Conservation (phyloP, 1,284 basidiomycete genomes). For the Sphaerobolus stellatus region DNA sequence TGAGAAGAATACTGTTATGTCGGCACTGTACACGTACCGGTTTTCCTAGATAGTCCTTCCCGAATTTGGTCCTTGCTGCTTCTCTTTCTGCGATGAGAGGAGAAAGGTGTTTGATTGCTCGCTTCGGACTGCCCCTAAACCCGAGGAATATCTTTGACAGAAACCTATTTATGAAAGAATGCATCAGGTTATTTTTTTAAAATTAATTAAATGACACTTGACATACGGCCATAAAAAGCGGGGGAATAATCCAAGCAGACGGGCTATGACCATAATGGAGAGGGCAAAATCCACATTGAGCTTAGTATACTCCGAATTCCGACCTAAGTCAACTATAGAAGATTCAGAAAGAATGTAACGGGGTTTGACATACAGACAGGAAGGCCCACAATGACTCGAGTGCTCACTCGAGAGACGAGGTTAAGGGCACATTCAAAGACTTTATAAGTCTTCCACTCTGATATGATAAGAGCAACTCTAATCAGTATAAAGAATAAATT, state of each 20-base stretch:
- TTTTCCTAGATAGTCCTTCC: constrained; percentile 35
- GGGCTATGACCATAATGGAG: constrained; percentile 26
- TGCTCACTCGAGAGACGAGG: constrained; percentile 39
- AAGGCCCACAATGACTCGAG: constrained; percentile 41
- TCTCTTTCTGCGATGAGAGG: constrained; percentile 40
- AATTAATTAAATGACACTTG: background rate
- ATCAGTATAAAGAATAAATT: background rate
- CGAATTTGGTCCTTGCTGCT: constrained; percentile 28
- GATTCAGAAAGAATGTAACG: background rate
- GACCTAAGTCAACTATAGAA: constrained; percentile 31
- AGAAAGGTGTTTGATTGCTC: constrained; percentile 30
- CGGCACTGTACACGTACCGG: constrained; percentile 25
- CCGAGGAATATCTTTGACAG: constrained; percentile 24
- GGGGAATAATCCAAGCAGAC: constrained; percentile 36
- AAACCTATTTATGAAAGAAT: constrained; percentile 22
- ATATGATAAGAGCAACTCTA: no score
- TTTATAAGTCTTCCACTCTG: constrained; percentile 41
- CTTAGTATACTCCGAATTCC: constrained; percentile 38
- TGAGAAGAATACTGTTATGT: background rate
- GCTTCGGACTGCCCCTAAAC: constrained; percentile 23
- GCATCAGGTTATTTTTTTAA: constrained; percentile 2
- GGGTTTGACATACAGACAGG: constrained; percentile 34
- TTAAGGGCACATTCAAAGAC: constrained; percentile 35
- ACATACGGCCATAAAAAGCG: constrained; percentile 40
- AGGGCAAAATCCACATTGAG: constrained; percentile 36